phyloP scores from a whole-genome alignment of 495 filamentous ascomycete species.

The Penicillium paradoxum region DNA sequence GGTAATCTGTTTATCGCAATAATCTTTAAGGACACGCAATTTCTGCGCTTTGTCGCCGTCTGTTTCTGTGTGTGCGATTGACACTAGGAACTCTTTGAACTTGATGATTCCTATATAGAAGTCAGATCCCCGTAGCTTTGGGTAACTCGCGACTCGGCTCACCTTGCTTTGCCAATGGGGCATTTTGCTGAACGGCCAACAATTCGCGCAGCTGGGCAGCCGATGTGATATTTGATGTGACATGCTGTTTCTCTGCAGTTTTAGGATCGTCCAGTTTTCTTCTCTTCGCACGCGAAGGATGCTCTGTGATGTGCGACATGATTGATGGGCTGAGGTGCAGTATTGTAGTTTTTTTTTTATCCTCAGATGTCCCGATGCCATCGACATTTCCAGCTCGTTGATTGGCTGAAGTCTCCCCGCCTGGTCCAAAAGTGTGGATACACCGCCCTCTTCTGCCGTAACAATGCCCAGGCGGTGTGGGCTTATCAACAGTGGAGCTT shows the following conservation, averaged over 20 bases:
- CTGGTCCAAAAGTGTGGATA: neutral
- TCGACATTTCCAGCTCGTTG: slow-evolving; percentile 20
- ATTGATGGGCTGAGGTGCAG: slow-evolving; percentile 8
- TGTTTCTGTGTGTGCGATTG: slow-evolving; percentile 51
- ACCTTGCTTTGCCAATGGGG: slow-evolving; percentile 59
- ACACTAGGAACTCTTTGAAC: slow-evolving; percentile 71
- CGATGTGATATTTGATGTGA: slow-evolving; percentile 45
- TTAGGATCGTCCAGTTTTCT: slow-evolving; percentile 35
- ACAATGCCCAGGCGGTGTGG: neutral
- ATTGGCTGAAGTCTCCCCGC: slow-evolving; percentile 20
- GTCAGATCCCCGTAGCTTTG: neutral
- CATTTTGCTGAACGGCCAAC: slow-evolving; percentile 64
- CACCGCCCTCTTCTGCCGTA: neutral
- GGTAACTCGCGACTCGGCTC: slow-evolving; percentile 15
- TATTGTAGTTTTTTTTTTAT: slow-evolving; percentile 23
- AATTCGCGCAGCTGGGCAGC: slow-evolving; percentile 56
- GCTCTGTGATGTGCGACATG: slow-evolving; percentile 26
- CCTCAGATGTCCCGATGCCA: slow-evolving; percentile 23
- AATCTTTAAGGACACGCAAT: slow-evolving; percentile 62
- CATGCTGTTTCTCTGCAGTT: slow-evolving; percentile 20
- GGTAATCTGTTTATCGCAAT: slow-evolving; percentile 63
- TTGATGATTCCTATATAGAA: slow-evolving; percentile 56
- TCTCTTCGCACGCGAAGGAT: slow-evolving; percentile 34
- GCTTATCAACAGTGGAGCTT: neutral
- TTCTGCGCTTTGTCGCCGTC: slow-evolving; percentile 46